Evolutionary conservation across 176 grass and related monocot genomes (phyloP), one percentile per base, ranked within the genome.

Genomic region (Ensete glaucum): DNA sequence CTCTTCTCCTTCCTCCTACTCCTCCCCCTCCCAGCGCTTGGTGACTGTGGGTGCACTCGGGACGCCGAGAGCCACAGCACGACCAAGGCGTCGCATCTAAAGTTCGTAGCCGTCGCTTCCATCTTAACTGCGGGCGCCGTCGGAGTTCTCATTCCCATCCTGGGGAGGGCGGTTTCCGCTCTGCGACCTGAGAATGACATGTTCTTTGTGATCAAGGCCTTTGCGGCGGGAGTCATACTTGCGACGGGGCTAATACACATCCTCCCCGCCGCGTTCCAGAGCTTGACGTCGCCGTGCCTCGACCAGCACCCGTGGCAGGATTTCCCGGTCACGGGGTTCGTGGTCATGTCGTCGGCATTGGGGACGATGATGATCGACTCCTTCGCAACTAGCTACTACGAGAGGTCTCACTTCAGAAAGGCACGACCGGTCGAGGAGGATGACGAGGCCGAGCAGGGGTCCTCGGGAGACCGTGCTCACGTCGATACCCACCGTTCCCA

Each of bases 191-290:
- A 93, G 62, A 87, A 81, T 27, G 82, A 87, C 57, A 26, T 87
- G 60, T 98, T 98, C 77, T 98, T 93, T 21, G 82, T 87, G 0
- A 84, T 98, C 59, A 98, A 98, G 81, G 88, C 94, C 48, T 98
- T 98, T 34, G 90, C 94, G 0, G 94, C 94, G 14, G 94, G 94
- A 0, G 88, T 98, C 76, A 98, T 98, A 62, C 84, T 98, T 11
- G 88, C 94, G 29, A 98, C 94, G 0, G 90, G 90, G 48, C 85
- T 98, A 80, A 87, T 98, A 54, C 94, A 98, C 85, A 98, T 98
- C 82, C 80, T 98, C 29, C 94, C 90, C 0, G 88, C 81, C 4
- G 83, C 94, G 1, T 98, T 98, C 49, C 82, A 88, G 72, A 84
- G 79, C 62, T 79, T 98, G 62, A 87, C 86, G 7, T 98, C 94